Evolutionary conservation across 495 filamentous ascomycete species (phyloP), one percentile per base, ranked within the genome.

Genomic region (Sordaria brevicollis): DNA sequence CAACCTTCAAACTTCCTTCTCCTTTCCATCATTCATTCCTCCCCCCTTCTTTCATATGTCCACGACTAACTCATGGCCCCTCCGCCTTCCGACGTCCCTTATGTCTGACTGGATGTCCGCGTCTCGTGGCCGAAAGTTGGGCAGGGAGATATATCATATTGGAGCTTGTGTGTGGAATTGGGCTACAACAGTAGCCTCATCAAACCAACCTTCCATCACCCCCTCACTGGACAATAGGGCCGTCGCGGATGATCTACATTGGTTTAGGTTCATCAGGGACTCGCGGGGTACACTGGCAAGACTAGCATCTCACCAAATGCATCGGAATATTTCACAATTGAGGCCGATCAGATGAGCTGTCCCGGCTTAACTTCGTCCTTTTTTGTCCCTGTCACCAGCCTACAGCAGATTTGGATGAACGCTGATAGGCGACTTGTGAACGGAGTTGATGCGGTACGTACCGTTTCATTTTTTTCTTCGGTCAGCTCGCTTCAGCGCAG

Each of bases 401-500:
- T 71, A 38, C 33, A 9, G 66, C 65, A 74, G 71, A 72, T 72
- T 70, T 70, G 38, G 66, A 68, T 67, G 69, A 68, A 34, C 70
- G 65, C 66, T 38, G 38, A 67, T 66, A 67, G 68, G 71, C 54
- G 65, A 68, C 38, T 39, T 57, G 65, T 69, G 34, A 25, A 13
- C 65, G 65, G 41, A 62, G 38, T 54, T n/a, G 31, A n/a, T 9
- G 66, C 38, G 65, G 65, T 29, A 68, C 38, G 66, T 68, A 68
- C 66, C 29, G 49, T 25, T 65, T n/a, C 35, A 34, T 35, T 34
- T 54, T 69, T 34, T 21, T 65, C 35, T 68, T 34, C 31, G 15
- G 43, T 65, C 68, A 66, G 70, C 69, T 73, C 72, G 71, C 73
- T 74, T 76, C 73, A 73, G 73, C 72, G 73, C 68, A 38, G 69